Evolutionary conservation across 345 rosid genomes (phyloP).

Genomic region (Ricinus communis): DNA sequence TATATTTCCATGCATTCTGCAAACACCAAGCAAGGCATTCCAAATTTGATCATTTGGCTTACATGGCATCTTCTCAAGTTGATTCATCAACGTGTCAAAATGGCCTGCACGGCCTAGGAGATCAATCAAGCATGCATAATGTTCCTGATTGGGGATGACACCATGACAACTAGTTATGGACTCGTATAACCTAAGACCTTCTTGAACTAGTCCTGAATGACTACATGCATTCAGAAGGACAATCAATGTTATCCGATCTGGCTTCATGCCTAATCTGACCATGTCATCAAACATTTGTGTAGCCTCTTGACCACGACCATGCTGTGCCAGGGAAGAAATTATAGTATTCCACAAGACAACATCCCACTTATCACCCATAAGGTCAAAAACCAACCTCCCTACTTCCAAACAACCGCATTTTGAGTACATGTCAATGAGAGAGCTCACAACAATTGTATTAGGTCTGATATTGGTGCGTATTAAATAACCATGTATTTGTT

Average conservation of each 20-base stretch:
- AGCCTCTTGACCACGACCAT: slow-evolving; percentile 65
- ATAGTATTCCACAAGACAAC: slow-evolving; percentile 79
- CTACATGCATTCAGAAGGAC: slow-evolving; percentile 67
- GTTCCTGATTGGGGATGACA: slow-evolving; percentile 63
- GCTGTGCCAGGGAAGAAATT: slow-evolving; percentile 75
- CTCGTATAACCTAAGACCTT: slow-evolving; percentile 60
- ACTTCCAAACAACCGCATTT: slow-evolving; percentile 58
- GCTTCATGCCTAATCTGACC: slow-evolving; percentile 49
- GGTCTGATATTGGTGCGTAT: slow-evolving; percentile 48
- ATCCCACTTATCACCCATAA: slow-evolving; percentile 42
- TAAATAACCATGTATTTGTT: slow-evolving; percentile 64
- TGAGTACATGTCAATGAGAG: slow-evolving; percentile 85
- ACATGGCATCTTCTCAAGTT: slow-evolving; percentile 50
- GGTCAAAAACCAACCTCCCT: slow-evolving; percentile 52
- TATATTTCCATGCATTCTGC: slow-evolving; percentile 53
- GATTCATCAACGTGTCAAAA: slow-evolving; percentile 48
- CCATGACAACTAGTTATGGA: slow-evolving; percentile 43
- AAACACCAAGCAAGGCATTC: slow-evolving; percentile 58
- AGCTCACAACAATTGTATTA: slow-evolving; percentile 61
- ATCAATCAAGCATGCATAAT: slow-evolving; percentile 74
- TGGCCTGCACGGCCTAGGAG: slow-evolving; percentile 66
- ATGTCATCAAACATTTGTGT: slow-evolving; percentile 45
- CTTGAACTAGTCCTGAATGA: slow-evolving; percentile 60
- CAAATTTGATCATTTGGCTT: slow-evolving; percentile 43
- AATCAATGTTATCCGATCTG: slow-evolving; percentile 60